Conservation (phyloP, 1,284 basidiomycete genomes). For the Leccinum laetum region DNA sequence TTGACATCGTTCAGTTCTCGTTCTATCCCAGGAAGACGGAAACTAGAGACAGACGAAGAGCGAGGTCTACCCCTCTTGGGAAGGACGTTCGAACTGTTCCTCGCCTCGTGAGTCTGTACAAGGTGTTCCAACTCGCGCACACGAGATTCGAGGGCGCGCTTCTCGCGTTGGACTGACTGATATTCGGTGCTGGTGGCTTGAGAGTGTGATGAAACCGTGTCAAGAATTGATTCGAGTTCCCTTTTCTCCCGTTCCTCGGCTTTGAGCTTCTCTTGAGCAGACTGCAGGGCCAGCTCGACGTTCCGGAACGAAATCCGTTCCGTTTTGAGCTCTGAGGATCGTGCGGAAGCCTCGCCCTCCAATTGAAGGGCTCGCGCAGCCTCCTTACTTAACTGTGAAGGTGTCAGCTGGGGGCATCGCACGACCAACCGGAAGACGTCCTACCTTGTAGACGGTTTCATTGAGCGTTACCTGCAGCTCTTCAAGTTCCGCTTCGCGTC, state of each 20-base stretch:
- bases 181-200: slow-evolving; percentile 43
- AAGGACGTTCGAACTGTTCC: slow-evolving; percentile 29
- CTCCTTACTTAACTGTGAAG: slow-evolving; percentile 55
- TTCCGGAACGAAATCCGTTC: slow-evolving; percentile 59
- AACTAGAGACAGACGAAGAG: slow-evolving; percentile 49
- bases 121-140: slow-evolving; percentile 56
- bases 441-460: slow-evolving; percentile 62
- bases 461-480: slow-evolving; percentile 53
- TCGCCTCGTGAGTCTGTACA: slow-evolving; percentile 37
- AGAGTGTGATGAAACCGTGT: slow-evolving; percentile 55
- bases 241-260: slow-evolving; percentile 47
- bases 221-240: slow-evolving; percentile 60
- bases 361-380: slow-evolving; percentile 55
- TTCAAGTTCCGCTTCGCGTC: slow-evolving; percentile 52
- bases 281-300: slow-evolving; percentile 45
- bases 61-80: slow-evolving; percentile 38
- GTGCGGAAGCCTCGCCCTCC: slow-evolving; percentile 49
- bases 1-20: slow-evolving; percentile 52
- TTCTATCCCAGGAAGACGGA: slow-evolving; percentile 50
- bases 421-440: slow-evolving; percentile 14
- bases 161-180: slow-evolving; percentile 55
- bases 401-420: slow-evolving; percentile 11
- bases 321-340: slow-evolving; percentile 52
- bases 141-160: slow-evolving; percentile 50
- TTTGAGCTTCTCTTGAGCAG: slow-evolving; percentile 51